phyloP scores from a whole-genome alignment of 2,329 filamentous ascomycete species.

The Zymoseptoria pseudotritici region DNA sequence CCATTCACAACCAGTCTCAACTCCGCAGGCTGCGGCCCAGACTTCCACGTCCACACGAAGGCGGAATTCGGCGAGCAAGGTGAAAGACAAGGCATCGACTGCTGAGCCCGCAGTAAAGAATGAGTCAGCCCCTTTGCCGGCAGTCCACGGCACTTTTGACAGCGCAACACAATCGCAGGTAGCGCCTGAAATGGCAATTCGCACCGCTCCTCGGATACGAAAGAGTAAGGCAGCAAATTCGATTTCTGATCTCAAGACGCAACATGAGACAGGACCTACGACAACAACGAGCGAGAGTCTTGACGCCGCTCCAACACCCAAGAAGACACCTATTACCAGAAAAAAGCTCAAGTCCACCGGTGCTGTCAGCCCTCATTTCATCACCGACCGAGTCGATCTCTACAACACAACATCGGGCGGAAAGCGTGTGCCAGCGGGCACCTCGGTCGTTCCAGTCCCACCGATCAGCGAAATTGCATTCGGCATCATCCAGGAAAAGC shows the following conservation, averaged over 20 bases:
- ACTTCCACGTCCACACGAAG: neutral
- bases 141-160: neutral
- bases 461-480: conserved; percentile 57
- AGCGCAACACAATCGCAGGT: neutral
- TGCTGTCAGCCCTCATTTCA: conserved; percentile 21
- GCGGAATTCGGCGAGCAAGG: neutral
- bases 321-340: conserved; percentile 2
- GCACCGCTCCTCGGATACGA: neutral
- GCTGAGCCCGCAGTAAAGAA: neutral
- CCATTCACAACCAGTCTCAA: neutral
- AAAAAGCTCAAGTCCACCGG: conserved; percentile 20
- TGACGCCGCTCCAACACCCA: neutral
- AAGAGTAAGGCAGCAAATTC: neutral
- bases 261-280: neutral
- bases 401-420: conserved; percentile 21
- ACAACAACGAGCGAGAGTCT: neutral
- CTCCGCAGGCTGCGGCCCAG: neutral
- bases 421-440: conserved; percentile 22
- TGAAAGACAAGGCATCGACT: neutral
- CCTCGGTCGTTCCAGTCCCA: conserved; percentile 54
- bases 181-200: neutral
- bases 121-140: neutral
- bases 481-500: conserved; percentile 76
- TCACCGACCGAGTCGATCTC: conserved; percentile 24
- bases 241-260: neutral